Evolutionary conservation across 2,329 filamentous ascomycete genomes (phyloP), one percentile per base, ranked within the genome.

Genomic region (Lasiodiplodia hormozganensis): DNA sequence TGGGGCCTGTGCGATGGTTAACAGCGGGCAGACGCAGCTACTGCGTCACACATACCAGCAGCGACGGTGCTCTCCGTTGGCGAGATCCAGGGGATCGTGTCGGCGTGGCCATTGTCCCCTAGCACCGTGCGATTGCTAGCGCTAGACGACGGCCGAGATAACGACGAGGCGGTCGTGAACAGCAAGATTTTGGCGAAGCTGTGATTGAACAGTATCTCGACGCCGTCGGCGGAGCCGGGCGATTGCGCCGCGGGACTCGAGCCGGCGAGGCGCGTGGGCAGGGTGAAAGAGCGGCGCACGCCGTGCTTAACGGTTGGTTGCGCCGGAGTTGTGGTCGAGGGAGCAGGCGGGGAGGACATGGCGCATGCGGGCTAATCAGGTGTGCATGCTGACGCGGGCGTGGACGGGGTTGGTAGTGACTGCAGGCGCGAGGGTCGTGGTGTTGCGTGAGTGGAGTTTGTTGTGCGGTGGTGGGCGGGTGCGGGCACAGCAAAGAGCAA

Each of bases 11-110:
- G 18, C 47, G 23, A 18, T 12, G 40, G 18, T 62, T 57, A 62
- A 18, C 23, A 60, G 43, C 2, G 43, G 21, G 51, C 51, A 53
- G 65, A 54, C 67, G 69, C 23, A 52, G 60, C 21, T 51, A 56
- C 23, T 62, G 16, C 52, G 70, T 70, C 72, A 69, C 64, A 73
- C 86, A 70, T 82, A 92, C 90, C 90, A 70, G 92, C 87, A 69
- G 94, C 93, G 71, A 96, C 89, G 0, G 92, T 95, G 74, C 90
- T 87, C 79, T 97, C 93, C 1, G 91, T 88, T n/a, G 88, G 85
- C 2, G 92, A 92, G 60, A 86, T 86, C 89, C 91, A 95, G 65
- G 91, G 85, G 62, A 96, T 82, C 0, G 89, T 89, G 70, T 90
- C 89, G 28, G 88, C 83, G 68, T 87, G 77, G 69, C 87, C 78